Evolutionary conservation across 169 alveolate genomes (phyloP), one percentile per base, ranked within the genome.

Genomic region (Cryptosporidium sp.): DNA sequence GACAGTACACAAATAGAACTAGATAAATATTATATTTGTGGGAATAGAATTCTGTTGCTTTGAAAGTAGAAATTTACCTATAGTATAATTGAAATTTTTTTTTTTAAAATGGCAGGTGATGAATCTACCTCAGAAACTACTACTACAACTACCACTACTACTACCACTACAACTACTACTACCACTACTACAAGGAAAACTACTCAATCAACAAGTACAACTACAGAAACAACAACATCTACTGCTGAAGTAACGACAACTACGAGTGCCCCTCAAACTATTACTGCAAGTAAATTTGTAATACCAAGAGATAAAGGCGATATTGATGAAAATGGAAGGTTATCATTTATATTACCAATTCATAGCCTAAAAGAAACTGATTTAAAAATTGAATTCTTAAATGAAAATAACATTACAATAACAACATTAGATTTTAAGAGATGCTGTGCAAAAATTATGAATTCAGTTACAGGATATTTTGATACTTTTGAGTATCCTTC

Each of bases 401-500:
- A 80, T 80, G 61, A 59, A 35, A 41, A 59, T 39, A 65, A 65
- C 10, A 58, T 65, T n/a, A 80, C 73, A 39, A 80, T 65, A 23
- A 45, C 45, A 3, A 37, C 67, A 39, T 26, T 65, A 16, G 68
- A 80, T 4, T 80, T 80, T 61, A 80, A 43, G 31, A 80, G 41
- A 43, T 80, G 87, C 43, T 80, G 87, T 58, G 87, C 67, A 58
- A 80, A 80, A 62, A 29, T 80, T 4, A 62, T 26, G 29, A 65
- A 65, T 12, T 10, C 62, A 43, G 45, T 62, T 14, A 80, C 65
- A 10, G 87, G 87, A 7, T 41, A 58, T 26, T 80, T 80, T 65
- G 87, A 80, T 80, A 80, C 71, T 6, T 62, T 80, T 80, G n/a
- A 61, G n/a, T 80, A 80, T 48, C 75, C 87, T 7, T 62, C 67